Percentiles rank a stretch among this genome's conserved stretches.
Evolutionary conservation across 176 grass and related monocot species (phyloP).

Genomic region (Echinochloa phyllopogon): DNA sequence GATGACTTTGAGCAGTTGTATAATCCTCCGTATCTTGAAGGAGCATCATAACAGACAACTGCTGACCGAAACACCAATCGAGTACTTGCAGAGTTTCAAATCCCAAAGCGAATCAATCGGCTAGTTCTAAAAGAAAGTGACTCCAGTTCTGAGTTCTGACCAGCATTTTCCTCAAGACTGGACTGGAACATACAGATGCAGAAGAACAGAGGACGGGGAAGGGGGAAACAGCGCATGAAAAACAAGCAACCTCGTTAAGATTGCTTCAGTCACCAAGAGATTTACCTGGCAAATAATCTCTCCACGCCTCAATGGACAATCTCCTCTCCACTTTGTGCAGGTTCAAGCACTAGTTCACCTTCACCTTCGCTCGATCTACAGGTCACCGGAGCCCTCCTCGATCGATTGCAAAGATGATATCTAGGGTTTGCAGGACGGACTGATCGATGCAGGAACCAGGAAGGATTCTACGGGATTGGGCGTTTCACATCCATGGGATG

Average conservation of each 20-base stretch:
- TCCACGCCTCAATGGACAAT: background rate
- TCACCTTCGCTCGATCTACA: background rate
- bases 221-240: background rate
- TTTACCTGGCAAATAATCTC: conserved; percentile 29
- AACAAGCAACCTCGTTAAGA: background rate
- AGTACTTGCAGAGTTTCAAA: background rate
- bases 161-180: background rate
- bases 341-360: conserved; percentile 15
- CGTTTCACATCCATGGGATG: background rate
- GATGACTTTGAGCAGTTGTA: background rate
- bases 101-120: background rate
- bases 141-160: background rate
- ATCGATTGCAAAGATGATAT: background rate
- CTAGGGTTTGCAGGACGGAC: conserved; percentile 1
- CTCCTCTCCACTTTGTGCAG: background rate
- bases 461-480: background rate
- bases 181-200: background rate
- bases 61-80: background rate
- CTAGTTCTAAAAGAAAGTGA: background rate
- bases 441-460: background rate
- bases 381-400: background rate
- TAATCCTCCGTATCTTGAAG: background rate
- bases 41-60: background rate
- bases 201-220: background rate
- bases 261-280: background rate